A percentile compares a stretch with the other conserved stretches of the same genome.
These are phyloP conservation scores for Millerozyma acaciae DNA, from an alignment of 805 yeast genomes.

Conservation along the genomic window DNA sequence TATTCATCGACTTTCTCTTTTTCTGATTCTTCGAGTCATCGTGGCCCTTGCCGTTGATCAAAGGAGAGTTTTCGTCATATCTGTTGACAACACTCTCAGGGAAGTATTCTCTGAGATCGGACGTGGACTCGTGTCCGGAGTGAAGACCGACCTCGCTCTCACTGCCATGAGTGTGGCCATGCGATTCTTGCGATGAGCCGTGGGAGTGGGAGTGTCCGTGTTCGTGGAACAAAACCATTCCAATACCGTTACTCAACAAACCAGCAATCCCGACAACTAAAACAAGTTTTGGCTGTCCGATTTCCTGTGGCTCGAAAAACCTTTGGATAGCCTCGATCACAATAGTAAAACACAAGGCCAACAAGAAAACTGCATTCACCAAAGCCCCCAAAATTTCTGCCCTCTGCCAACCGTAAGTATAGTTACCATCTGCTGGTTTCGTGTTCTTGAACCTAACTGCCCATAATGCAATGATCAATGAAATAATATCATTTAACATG, in stretches of 20 bases:
- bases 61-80: constrained; percentile 35
- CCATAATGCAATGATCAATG: constrained; percentile 89
- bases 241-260: constrained; percentile 73
- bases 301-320: constrained; percentile 72
- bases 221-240: constrained; percentile 85
- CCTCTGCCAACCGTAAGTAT: constrained; percentile 97
- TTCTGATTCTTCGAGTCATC: constrained; percentile 11
- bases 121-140: constrained; percentile 13
- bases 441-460: constrained; percentile 88
- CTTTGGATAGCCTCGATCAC: constrained; percentile 91
- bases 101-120: constrained; percentile 33
- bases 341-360: constrained; percentile 90
- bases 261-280: constrained; percentile 83
- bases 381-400: constrained; percentile 96
- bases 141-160: constrained; percentile 4
- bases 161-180: constrained; percentile 45
- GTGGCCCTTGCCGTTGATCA: constrained; percentile 19
- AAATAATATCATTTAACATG: constrained; percentile 92
- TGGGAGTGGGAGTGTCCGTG: constrained; percentile 49
- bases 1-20: constrained; percentile 70
- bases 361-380: constrained; percentile 85
- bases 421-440: constrained; percentile 77
- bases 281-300: constrained; percentile 79
- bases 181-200: constrained; percentile 35
- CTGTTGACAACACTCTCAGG: constrained; percentile 47